These are phyloP conservation scores for Suillus occidentalis DNA, from an alignment of 768 basidiomycete genomes.

Conservation along the genomic window DNA sequence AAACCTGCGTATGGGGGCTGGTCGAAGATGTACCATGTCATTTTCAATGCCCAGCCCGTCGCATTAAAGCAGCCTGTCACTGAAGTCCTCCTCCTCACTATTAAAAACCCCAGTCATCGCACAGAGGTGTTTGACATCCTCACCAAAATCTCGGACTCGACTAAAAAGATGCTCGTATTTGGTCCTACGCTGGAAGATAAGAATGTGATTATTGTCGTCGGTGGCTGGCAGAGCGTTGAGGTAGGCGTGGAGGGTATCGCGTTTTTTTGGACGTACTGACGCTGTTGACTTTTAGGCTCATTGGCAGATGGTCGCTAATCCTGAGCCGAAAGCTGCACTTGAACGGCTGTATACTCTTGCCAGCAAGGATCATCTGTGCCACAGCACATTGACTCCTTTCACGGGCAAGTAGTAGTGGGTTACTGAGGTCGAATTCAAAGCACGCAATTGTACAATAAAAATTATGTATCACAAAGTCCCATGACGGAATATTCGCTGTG, in stretches of 20 bases:
- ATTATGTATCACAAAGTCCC: background rate
- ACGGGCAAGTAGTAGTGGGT: background rate
- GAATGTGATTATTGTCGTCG: slow-evolving; percentile 20
- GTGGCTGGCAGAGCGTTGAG: slow-evolving; percentile 26
- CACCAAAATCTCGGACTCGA: slow-evolving; percentile 15
- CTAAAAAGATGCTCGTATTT: slow-evolving; percentile 17
- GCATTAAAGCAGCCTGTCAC: slow-evolving; percentile 26
- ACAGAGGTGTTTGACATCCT: slow-evolving; percentile 13
- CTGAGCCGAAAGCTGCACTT: slow-evolving; percentile 11
- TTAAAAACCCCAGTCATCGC: slow-evolving; percentile 27
- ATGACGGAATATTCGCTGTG: too few species aligned
- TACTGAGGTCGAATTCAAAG: background rate
- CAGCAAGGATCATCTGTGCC: slow-evolving; percentile 16
- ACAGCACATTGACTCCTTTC: slow-evolving; percentile 15
- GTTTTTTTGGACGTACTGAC: background rate
- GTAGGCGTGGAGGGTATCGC: slow-evolving; percentile 12
- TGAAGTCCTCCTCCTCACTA: slow-evolving; percentile 14
- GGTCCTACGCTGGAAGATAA: slow-evolving; percentile 23
- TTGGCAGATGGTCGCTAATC: slow-evolving; percentile 5
- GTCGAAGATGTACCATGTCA: slow-evolving; percentile 21
- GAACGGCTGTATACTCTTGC: slow-evolving; percentile 16
- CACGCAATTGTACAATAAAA: background rate
- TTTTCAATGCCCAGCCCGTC: slow-evolving; percentile 16
- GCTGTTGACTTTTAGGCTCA: slow-evolving; percentile 17
- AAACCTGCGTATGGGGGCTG: slow-evolving; percentile 9